Evolutionary conservation across 2,329 filamentous ascomycete genomes (phyloP), one percentile per base, ranked within the genome.

Genomic region (Talaromyces sp.): DNA sequence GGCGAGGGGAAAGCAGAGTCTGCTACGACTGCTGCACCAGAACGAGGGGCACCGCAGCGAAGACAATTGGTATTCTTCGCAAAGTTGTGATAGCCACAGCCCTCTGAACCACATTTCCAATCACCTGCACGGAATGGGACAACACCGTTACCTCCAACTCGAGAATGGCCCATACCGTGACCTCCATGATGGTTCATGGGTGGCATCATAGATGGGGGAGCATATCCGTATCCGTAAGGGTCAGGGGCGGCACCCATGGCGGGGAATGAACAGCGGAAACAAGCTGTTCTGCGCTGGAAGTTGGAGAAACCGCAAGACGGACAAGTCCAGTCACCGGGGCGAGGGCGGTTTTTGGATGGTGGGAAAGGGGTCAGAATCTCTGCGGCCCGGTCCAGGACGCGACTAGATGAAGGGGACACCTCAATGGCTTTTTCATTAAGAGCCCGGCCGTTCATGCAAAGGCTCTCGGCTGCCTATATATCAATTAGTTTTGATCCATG

Each of bases 191-290:
- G 79, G 46, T 84, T 83, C 75, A 89, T 88, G 61, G 86, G 86
- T 39, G 85, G 84, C 82, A 92, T 89, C 85, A 93, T 91, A 57
- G 85, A 84, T 62, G 91, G 90, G 39, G 90, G 89, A 35, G 78
- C 75, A 63, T 78, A 78, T 46, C 72, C 39, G 63, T 80, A 81
- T 48, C 86, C 85, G 61, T 88, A 86, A 43, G 88, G 86, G 67
- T 91, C 89, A 36, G 88, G 89, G 15, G 85, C 88, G 36, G 88
- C 85, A 62, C 88, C 88, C 74, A 95, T 91, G 25, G 94, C 93
- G n/a, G 94, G 93, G 85, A 95, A 99, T 1, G 92, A 97, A 81
- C 94, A 99, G 67, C 94, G 89, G 88, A 99, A 99, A 77, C 94
- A 99, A 54, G 93, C 94, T 17, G 94, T 97, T 66, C 94, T 90